Base-by-base conservation (phyloP, 1,284 basidiomycete genomes). In the Hortiboletus rubellus region DNA sequence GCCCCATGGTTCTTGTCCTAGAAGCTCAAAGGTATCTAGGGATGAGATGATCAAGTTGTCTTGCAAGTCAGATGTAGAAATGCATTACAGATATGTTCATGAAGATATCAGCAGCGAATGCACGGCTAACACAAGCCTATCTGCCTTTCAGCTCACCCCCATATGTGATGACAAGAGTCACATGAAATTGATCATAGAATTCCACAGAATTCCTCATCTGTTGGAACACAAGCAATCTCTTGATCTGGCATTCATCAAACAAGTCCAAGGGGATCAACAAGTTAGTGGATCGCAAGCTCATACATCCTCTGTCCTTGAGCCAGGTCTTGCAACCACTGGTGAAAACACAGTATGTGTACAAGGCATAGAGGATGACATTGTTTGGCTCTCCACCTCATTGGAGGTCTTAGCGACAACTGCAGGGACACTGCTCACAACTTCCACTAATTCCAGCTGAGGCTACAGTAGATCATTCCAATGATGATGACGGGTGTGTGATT, bases 1-100 rank as follows among this genome's bases (percentile, higher is more conserved):
- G 2, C 10, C n/a, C 11, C n/a, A 40, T 41, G 7, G 42, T 38
- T 55, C 12, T 46, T 24, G 12, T 40, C 9, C 4, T 30, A 3
- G 44, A 42, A 46, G 4, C 42, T 63, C 34, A 66, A 24, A 10
- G 7, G 18, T 31, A 2, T 24, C n/a, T 33, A 63, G 62, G 31
- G 36, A 46, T 12, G 47, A 34, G 24, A 43, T 22, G 24, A 17
- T 38, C 41, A 7, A 30, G 5, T 22, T 22, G 22, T 22, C 22
- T 18, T 22, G 22, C 22, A 22, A 22, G 22, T 34, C 31, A 3
- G 37, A 42, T 7, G 6, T 5, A 14, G 44, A 22, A 7, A 52
- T 17, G 17, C 7, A 30, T 34, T 40, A n/a, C 3, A 36, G 17
- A 10, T 38, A 17, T n/a, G 2, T 18, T 3, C 10, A 9, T 14